Evolutionary conservation across 441 rosid species (phyloP).

Genomic region (Euphorbia schlechtendalii): DNA sequence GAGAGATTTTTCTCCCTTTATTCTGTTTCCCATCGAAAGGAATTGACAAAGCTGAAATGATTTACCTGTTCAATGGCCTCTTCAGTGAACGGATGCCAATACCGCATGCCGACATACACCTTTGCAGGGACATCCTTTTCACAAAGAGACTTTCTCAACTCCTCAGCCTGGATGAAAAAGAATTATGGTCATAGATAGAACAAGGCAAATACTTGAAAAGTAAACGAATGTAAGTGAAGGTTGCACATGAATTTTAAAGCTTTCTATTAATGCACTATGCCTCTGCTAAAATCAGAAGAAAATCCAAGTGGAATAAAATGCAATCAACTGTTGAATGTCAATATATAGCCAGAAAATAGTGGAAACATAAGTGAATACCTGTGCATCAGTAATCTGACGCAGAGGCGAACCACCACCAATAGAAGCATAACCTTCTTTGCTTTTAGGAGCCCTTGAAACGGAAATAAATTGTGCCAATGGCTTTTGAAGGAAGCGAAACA

Average conservation of each 20-base stretch:
- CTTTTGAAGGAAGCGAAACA: conserved; percentile 86
- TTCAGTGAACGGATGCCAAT: conserved; percentile 99
- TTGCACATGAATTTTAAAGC: not conserved
- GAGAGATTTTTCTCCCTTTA: too few relatives aligned
- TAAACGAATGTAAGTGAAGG: not conserved
- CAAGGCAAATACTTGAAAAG: not conserved
- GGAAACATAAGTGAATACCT: conserved; percentile 21
- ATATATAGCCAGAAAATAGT: not conserved
- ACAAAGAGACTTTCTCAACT: conserved; percentile 70
- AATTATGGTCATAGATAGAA: conserved; percentile 7
- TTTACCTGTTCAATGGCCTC: conserved; percentile 94
- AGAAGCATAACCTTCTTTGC: conserved; percentile 93
- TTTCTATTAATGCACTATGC: not conserved
- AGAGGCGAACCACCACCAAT: conserved; percentile 98
- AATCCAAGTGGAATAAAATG: not conserved
- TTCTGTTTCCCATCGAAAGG: not conserved
- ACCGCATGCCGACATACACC: conserved; percentile 97
- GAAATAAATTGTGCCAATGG: conserved; percentile 95
- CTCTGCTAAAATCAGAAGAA: not conserved
- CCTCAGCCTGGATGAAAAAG: conserved; percentile 65
- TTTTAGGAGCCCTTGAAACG: conserved; percentile 87
- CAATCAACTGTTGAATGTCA: not conserved
- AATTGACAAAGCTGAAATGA: conserved; percentile 10
- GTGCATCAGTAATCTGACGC: conserved; percentile 78
- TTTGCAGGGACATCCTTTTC: conserved; percentile 78